Percentiles rank a stretch among this genome's conserved stretches.
phyloP scores from a whole-genome alignment of 495 filamentous ascomycete species.

The Diplogelasinospora grovesii region DNA sequence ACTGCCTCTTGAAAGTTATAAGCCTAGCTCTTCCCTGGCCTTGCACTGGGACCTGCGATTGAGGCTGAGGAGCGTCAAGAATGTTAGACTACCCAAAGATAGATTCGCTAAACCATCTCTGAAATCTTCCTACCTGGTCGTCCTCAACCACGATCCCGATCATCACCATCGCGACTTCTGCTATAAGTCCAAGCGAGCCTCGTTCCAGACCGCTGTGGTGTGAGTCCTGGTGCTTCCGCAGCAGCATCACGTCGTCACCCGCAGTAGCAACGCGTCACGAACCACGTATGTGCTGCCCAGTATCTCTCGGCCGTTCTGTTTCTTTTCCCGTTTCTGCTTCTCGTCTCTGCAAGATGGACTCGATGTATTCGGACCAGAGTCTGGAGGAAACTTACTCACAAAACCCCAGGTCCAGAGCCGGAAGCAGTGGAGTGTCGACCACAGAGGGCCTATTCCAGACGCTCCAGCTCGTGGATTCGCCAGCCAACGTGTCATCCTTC shows the following conservation, averaged over 20 bases:
- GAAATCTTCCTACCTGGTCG: slow-evolving; percentile 25
- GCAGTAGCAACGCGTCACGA: slow-evolving; percentile 4
- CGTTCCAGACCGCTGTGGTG: slow-evolving; percentile 4
- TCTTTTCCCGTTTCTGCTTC: slow-evolving; percentile 3
- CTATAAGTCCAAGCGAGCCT: slow-evolving; percentile 20
- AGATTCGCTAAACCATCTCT: slow-evolving; percentile 14
- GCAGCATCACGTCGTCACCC: slow-evolving; percentile 1
- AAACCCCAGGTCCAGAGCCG: slow-evolving; percentile 34
- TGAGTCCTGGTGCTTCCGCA: slow-evolving; percentile 3
- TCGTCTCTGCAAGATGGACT: slow-evolving; percentile 32
- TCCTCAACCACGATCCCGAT: slow-evolving; percentile 4
- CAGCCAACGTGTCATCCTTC: slow-evolving; percentile 16
- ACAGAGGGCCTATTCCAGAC: slow-evolving; percentile 30
- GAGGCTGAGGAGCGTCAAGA: slow-evolving; percentile 26
- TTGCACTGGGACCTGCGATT: slow-evolving; percentile 20
- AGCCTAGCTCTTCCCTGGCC: slow-evolving; percentile 22
- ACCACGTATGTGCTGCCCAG: slow-evolving; percentile 25
- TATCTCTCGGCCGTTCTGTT: slow-evolving; percentile 7
- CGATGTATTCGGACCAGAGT: slow-evolving; percentile 21
- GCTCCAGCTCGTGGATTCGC: slow-evolving; percentile 24
- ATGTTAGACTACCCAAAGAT: slow-evolving; percentile 26
- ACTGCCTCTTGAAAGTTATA: slow-evolving; percentile 25
- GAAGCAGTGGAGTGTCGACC: slow-evolving; percentile 29
- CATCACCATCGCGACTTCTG: slow-evolving; percentile 11
- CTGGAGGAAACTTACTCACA: slow-evolving; percentile 40